phyloP scores from a whole-genome alignment of 352 stramenopile genomes.

The Pythium dissimile region DNA sequence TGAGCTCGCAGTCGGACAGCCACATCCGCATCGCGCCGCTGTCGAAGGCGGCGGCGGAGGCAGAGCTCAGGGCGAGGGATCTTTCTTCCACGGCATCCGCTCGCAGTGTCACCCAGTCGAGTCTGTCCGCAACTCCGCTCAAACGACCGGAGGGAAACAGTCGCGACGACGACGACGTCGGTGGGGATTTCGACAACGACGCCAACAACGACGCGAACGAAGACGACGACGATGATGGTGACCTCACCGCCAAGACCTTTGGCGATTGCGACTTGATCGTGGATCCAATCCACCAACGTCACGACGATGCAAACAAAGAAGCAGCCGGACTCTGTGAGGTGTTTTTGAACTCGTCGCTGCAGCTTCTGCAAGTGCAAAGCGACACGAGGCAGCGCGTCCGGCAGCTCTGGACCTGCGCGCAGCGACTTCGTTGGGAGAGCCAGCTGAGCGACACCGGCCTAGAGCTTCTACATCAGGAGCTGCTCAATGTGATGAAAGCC shows the following conservation, averaged over 20 bases:
- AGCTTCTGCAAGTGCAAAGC: conserved; percentile 62
- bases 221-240: not conserved
- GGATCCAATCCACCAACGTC: not conserved
- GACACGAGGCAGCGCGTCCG: conserved; percentile 51
- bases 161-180: not conserved
- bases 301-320: not conserved
- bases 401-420: conserved; percentile 60
- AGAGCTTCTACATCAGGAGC: conserved; percentile 32
- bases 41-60: not conserved
- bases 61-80: not conserved
- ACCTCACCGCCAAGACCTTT: not conserved
- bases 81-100: not conserved
- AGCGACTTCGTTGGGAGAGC: conserved; percentile 44
- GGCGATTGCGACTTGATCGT: not conserved
- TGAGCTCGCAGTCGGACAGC: conserved; percentile 35
- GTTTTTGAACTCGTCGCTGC: conserved; percentile 59
- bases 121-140: no score
- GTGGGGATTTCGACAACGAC: not conserved
- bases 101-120: not conserved
- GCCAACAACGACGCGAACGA: not conserved
- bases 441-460: conserved; percentile 34
- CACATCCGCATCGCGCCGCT: conserved; percentile 18
- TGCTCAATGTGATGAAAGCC: conserved; percentile 37
- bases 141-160: not conserved
- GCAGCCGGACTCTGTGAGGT: conserved; percentile 22